These are phyloP conservation scores for Salix purpurea DNA, from an alignment of 345 rosid species.

Conservation along the genomic window DNA sequence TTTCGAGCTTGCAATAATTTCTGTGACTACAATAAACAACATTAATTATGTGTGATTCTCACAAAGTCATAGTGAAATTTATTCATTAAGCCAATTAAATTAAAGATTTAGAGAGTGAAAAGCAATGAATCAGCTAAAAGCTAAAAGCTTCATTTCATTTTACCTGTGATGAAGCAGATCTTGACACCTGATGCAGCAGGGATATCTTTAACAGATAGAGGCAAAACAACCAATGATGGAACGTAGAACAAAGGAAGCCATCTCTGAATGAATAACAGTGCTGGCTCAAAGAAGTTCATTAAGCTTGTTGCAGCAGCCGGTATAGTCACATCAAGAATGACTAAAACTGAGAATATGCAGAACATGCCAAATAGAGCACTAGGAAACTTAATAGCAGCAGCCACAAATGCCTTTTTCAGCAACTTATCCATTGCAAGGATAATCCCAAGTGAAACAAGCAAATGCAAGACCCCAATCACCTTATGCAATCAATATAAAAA, in stretches of 20 bases:
- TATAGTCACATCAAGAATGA: constrained; percentile 52
- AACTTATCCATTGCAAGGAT: constrained; percentile 71
- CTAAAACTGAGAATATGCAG: constrained; percentile 77
- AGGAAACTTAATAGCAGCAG: constrained; percentile 89
- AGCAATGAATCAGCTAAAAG: background rate
- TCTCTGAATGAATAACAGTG: constrained; percentile 77
- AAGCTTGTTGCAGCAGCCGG: constrained; percentile 65
- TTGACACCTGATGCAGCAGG: constrained; percentile 89
- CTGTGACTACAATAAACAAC: too few relatives aligned
- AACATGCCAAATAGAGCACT: constrained; percentile 97
- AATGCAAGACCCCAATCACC: constrained; percentile 62
- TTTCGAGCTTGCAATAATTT: too few relatives aligned
- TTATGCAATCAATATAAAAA: constrained; percentile 13
- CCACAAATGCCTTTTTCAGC: constrained; percentile 70
- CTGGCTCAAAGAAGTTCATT: constrained; percentile 83
- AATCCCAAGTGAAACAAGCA: constrained; percentile 73
- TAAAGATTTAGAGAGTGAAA: too few relatives aligned
- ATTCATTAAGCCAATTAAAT: background rate
- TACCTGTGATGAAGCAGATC: constrained; percentile 79
- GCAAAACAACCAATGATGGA: constrained; percentile 84
- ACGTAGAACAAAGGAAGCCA: constrained; percentile 97
- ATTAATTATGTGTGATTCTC: background rate
- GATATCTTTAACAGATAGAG: constrained; percentile 81
- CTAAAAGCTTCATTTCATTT: background rate
- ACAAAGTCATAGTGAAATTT: background rate